Evolutionary conservation across 2,329 filamentous ascomycete genomes (phyloP).

Genomic region (Pyrenochaeta sp.): DNA sequence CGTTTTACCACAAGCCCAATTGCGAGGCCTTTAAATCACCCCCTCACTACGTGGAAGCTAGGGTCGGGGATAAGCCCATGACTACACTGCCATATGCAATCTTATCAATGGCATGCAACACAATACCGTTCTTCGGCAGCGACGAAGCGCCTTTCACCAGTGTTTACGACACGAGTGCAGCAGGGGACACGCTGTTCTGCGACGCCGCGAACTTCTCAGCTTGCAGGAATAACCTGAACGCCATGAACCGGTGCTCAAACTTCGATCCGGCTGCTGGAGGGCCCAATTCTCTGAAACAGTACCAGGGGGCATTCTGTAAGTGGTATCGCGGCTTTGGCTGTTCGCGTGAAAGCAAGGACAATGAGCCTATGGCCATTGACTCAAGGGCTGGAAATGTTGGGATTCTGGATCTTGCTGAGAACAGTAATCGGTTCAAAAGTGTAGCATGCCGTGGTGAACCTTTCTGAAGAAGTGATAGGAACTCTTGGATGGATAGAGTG

Average conservation of each 20-base stretch:
- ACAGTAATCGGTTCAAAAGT: background rate
- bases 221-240: slow-evolving; percentile 4
- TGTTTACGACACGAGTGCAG: background rate
- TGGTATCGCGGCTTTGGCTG: slow-evolving; percentile 3
- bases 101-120: background rate
- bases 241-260: slow-evolving; percentile 2
- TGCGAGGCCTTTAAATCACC: background rate
- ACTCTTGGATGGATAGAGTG: background rate
- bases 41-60: background rate
- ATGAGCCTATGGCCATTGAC: background rate
- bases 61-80: background rate
- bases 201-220: background rate
- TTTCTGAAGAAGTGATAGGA: background rate
- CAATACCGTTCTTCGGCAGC: too few relatives aligned
- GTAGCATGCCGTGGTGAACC: background rate
- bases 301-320: background rate
- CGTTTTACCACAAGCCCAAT: background rate
- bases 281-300: background rate
- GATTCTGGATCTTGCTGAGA: background rate
- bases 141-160: background rate
- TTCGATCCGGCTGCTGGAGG: background rate
- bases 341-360: background rate
- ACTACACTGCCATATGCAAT: background rate
- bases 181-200: background rate
- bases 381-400: background rate